Conservation (phyloP, 495 filamentous ascomycete genomes). For the Podospora didyma region DNA sequence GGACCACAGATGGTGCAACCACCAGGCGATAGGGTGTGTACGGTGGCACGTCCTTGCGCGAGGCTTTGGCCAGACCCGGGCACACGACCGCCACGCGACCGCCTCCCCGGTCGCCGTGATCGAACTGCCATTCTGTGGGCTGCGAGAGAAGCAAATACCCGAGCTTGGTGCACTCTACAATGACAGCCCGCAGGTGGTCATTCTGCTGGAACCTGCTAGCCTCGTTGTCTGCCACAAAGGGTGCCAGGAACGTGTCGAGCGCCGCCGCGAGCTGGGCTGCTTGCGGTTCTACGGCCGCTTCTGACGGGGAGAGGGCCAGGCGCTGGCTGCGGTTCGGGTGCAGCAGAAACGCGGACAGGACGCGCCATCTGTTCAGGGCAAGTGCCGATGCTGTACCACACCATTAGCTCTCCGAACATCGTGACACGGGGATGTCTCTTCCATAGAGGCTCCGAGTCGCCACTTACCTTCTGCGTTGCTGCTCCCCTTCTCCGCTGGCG, state of each 20-base stretch:
- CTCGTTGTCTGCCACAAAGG: constrained; percentile 24
- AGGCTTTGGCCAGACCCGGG: constrained; percentile 28
- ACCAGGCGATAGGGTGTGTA: constrained; percentile 18
- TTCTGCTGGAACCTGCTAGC: constrained; percentile 30
- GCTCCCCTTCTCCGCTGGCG: constrained; percentile 13
- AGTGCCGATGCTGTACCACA: constrained; percentile 17
- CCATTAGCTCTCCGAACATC: too few species aligned
- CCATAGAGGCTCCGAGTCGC: too few species aligned
- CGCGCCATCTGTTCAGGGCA: constrained; percentile 32
- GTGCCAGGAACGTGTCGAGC: constrained; percentile 27
- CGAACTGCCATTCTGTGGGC: constrained; percentile 27
- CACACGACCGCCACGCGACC: constrained; percentile 20
- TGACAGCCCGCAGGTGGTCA: constrained; percentile 29
- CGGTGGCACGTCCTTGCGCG: constrained; percentile 22
- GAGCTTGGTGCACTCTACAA: constrained; percentile 28
- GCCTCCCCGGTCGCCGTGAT: constrained; percentile 8
- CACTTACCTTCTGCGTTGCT: constrained; percentile 9
- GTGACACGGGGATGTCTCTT: background rate
- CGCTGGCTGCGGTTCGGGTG: constrained; percentile 28
- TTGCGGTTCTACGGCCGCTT: constrained; percentile 22
- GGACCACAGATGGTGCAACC: constrained; percentile 16
- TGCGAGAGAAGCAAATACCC: constrained; percentile 34
- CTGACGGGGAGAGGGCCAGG: constrained; percentile 25
- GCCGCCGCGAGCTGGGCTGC: constrained; percentile 23
- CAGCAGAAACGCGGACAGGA: constrained; percentile 34